Evolutionary conservation across 2,329 filamentous ascomycete species (phyloP).

Genomic region (Aureobasidium uvarum): DNA sequence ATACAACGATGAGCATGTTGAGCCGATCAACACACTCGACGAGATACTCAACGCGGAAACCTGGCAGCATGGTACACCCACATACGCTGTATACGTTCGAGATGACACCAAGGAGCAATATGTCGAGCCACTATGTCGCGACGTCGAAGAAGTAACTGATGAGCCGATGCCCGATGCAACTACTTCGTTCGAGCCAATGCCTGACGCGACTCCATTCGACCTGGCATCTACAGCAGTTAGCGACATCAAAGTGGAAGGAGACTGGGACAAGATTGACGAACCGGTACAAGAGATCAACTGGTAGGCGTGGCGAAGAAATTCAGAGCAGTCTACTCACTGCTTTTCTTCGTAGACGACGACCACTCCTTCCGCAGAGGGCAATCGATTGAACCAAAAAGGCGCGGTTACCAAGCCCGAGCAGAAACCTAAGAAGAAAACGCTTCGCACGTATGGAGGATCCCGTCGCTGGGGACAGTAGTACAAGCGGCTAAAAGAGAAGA

Average conservation of each 20-base stretch:
- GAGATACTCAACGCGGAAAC: constrained; percentile 68
- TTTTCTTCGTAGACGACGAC: constrained; percentile 4
- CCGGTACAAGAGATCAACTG: not conserved
- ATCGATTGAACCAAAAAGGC: constrained; percentile 1
- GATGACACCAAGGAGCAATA: constrained; percentile 61
- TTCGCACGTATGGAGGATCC: not conserved
- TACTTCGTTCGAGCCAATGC: not conserved
- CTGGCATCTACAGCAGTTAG: too few relatives aligned
- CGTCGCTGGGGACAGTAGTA: constrained; percentile 1
- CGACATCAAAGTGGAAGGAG: not conserved
- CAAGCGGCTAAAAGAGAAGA: constrained; percentile 5
- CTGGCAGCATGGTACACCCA: constrained; percentile 67
- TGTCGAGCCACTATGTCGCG: constrained; percentile 48
- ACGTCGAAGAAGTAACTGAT: constrained; percentile 8
- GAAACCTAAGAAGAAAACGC: not conserved
- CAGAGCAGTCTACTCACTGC: constrained; percentile 23
- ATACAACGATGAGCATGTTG: constrained; percentile 88
- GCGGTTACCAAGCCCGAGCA: constrained; percentile 9
- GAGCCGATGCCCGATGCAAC: constrained; percentile 19
- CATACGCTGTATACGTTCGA: constrained; percentile 79
- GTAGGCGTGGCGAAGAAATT: constrained; percentile 8
- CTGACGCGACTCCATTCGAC: not conserved
- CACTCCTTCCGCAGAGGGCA: not conserved
- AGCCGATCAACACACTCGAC: constrained; percentile 59
- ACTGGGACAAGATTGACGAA: not conserved